A percentile compares a stretch with the other conserved stretches of the same genome.
These are phyloP conservation scores for Filobasidium uniguttulatum DNA, from an alignment of 1,284 basidiomycete species.

Conservation along the genomic window DNA sequence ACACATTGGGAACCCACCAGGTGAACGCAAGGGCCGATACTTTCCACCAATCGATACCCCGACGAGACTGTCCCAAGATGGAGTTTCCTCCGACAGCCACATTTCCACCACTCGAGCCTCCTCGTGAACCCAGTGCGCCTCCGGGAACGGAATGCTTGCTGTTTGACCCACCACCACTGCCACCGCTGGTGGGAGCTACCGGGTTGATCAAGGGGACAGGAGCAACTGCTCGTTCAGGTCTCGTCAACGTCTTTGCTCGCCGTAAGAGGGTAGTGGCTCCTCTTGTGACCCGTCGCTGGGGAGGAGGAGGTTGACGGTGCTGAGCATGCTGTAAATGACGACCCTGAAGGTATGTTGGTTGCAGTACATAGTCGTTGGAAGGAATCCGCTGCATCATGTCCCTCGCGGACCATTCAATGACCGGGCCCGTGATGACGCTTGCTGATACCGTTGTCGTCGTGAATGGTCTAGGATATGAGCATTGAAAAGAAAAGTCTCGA, in stretches of 20 bases:
- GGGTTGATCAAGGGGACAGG: slow-evolving; percentile 85
- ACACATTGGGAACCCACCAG: slow-evolving; percentile 3
- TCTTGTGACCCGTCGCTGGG: not conserved
- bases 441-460: too few relatives aligned
- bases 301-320: not conserved
- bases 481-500: too few relatives aligned
- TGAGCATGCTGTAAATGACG: too few relatives aligned
- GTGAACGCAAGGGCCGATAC: not conserved
- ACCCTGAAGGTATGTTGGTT: too few relatives aligned
- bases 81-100: not conserved
- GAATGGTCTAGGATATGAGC: too few relatives aligned
- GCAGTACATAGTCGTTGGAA: not conserved
- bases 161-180: too few relatives aligned
- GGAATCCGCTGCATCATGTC: not conserved
- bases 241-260: slow-evolving; percentile 84
- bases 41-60: slow-evolving; percentile 8
- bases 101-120: slow-evolving; percentile 23
- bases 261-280: slow-evolving; percentile 23
- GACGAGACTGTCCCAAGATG: not conserved
- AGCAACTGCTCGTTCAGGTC: slow-evolving; percentile 86
- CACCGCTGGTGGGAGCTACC: slow-evolving; percentile 37
- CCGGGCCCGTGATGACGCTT: too few relatives aligned
- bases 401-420: slow-evolving; percentile 14
- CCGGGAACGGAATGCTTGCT: slow-evolving; percentile 29
- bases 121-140: slow-evolving; percentile 25